Evolutionary conservation across 1,284 basidiomycete genomes (phyloP), one percentile per base, ranked within the genome.

Genomic region (Flammula alnicola): DNA sequence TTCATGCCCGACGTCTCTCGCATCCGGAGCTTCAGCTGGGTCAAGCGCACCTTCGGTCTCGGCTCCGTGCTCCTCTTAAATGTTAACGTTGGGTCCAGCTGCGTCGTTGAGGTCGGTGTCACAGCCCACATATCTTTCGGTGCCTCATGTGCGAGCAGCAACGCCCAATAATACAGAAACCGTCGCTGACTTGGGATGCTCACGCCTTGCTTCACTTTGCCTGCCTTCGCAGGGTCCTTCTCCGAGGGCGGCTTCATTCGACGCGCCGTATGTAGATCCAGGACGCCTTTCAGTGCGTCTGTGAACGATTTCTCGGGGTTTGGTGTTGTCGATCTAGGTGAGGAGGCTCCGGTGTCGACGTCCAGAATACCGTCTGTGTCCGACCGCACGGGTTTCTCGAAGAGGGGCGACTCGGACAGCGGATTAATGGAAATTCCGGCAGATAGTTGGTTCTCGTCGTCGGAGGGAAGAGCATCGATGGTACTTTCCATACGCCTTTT

Each of bases 131-230:
- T 66, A 32, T 73, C 70, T 1, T 63, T 53, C 3, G 85, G 85
- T 0, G 74, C 80, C 41, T 78, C 76, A 37, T 77, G 71, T 1
- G 78, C 70, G 23, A 90, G 73, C n/a, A 87, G 58, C 4, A 83
- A 73, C 2, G 84, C 81, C 87, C 86, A 90, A 61, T 90, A 90
- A 56, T 79, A 77, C 10, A 91, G 68, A 76, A 83, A 91, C 10
- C 88, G 78, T 4, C 80, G 75, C 63, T 90, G 88, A 52, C 83
- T 86, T 0, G 88, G 86, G 55, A 91, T 88, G 57, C 84, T 88
- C 29, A 90, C 84, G 12, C 87, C 87, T 62, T 80, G 81, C 59
- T 80, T 82, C 16, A 63, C 58, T 55, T 80, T 83, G 51, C 71
- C 72, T 9, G 27, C 12, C 9, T n/a, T n/a, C n/a, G n/a, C n/a